phyloP scores from a whole-genome alignment of 2,329 filamentous ascomycete species.

The Colletotrichum phormii region DNA sequence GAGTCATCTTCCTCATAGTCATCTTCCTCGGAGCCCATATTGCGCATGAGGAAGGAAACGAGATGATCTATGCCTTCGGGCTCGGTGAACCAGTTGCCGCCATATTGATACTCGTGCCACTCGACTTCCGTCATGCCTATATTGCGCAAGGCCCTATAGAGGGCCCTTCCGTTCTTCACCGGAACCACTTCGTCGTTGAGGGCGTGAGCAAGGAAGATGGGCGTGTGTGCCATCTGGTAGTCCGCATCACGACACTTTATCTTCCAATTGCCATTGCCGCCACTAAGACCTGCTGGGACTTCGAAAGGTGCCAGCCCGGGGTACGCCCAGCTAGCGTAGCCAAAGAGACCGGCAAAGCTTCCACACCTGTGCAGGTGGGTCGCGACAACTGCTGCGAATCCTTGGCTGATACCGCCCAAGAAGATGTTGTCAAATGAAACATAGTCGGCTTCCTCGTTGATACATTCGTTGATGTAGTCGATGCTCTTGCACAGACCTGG shows the following conservation, averaged over 20 bases:
- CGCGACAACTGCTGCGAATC: conserved; percentile 43
- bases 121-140: conserved; percentile 34
- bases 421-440: conserved; percentile 42
- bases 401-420: conserved; percentile 47
- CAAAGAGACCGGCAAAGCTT: conserved; percentile 43
- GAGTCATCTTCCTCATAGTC: background rate
- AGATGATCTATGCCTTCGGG: conserved; percentile 42
- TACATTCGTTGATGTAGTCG: conserved; percentile 32
- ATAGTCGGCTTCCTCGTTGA: conserved; percentile 40
- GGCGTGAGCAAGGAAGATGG: conserved; percentile 44
- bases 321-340: conserved; percentile 43
- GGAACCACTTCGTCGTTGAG: conserved; percentile 45
- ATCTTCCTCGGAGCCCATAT: background rate
- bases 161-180: conserved; percentile 39
- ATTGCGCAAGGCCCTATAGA: conserved; percentile 39
- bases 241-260: no score
- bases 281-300: no score
- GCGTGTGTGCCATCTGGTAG: conserved; percentile 18
- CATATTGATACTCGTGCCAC: conserved; percentile 45
- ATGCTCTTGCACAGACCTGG: conserved; percentile 41
- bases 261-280: no score
- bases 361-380: conserved; percentile 29
- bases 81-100: conserved; percentile 44
- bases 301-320: background rate
- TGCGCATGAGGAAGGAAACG: conserved; percentile 34